Conservation (phyloP, 2,329 filamentous ascomycete genomes). For the Taxawa tesnikishii region DNA sequence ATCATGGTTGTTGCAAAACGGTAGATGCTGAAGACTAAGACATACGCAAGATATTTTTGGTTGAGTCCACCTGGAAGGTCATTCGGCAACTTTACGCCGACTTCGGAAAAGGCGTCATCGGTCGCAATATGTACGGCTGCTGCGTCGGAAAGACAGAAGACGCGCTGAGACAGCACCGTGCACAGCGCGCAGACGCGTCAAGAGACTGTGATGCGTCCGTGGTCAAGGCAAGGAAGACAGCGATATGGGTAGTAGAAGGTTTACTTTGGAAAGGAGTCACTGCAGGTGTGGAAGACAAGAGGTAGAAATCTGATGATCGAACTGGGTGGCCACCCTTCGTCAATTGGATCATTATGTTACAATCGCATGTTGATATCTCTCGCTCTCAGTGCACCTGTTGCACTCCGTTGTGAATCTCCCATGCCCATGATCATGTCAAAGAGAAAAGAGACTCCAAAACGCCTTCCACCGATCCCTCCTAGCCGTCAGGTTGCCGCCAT, state of each 20-base stretch:
- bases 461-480: conserved; percentile 9
- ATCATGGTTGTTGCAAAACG: too few relatives aligned
- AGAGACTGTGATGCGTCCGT: conserved; percentile 5
- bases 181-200: too few relatives aligned
- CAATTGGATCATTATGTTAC: conserved; percentile 25
- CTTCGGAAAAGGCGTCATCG: neutral
- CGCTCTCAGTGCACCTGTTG: conserved; percentile 6
- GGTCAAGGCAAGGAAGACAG: neutral
- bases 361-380: conserved; percentile 21
- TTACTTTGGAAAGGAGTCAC: conserved; percentile 2
- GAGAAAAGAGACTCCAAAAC: conserved; percentile 7
- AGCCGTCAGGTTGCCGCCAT: conserved; percentile 7
- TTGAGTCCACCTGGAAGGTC: neutral
- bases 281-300: too few relatives aligned
- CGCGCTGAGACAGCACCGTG: too few relatives aligned
- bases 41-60: neutral
- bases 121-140: neutral
- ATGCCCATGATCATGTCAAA: conserved; percentile 10
- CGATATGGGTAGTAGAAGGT: neutral
- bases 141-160: too few relatives aligned
- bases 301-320: too few relatives aligned
- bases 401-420: conserved; percentile 7
- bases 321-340: too few relatives aligned
- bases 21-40: too few relatives aligned
- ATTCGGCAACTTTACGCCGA: neutral